Conservation (phyloP, 1,284 basidiomycete genomes). For the Golubevia sp. region DNA sequence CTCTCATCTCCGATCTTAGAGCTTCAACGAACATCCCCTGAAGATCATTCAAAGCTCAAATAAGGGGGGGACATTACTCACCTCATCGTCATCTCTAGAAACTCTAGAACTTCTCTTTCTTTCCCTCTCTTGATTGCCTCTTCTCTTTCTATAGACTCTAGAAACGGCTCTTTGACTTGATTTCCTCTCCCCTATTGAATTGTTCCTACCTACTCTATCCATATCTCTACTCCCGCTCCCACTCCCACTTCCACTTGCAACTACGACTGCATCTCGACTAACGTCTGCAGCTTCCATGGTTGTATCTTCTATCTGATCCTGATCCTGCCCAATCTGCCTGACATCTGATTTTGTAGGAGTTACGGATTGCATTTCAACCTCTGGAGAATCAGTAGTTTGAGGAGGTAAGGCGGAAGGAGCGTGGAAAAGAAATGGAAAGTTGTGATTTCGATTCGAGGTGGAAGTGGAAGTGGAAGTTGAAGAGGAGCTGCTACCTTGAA, state of each 20-base stretch:
- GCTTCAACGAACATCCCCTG: too few relatives aligned
- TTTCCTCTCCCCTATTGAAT: not conserved
- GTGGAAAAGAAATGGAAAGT: not conserved
- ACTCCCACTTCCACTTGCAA: not conserved
- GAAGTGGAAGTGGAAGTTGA: not conserved
- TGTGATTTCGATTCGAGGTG: not conserved
- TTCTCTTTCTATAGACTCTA: not conserved
- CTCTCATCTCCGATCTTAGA: too few relatives aligned
- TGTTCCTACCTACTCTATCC: not conserved
- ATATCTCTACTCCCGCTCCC: not conserved
- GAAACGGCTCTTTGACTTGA: not conserved
- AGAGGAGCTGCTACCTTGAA: too few relatives aligned
- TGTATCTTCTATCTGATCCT: not conserved
- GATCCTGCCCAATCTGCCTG: too few relatives aligned
- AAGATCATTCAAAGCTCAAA: too few relatives aligned
- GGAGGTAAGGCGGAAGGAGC: not conserved
- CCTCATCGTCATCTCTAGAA: too few relatives aligned
- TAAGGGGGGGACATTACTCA: too few relatives aligned
- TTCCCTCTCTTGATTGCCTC: too few relatives aligned
- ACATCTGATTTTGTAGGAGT: not conserved
- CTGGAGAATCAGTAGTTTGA: not conserved
- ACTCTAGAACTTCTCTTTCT: too few relatives aligned
- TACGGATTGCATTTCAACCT: not conserved
- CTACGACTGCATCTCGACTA: not conserved
- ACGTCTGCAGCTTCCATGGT: too few relatives aligned